These are phyloP conservation scores for Didymella segeticola DNA, from an alignment of 2,329 filamentous ascomycete species.

Conservation along the genomic window DNA sequence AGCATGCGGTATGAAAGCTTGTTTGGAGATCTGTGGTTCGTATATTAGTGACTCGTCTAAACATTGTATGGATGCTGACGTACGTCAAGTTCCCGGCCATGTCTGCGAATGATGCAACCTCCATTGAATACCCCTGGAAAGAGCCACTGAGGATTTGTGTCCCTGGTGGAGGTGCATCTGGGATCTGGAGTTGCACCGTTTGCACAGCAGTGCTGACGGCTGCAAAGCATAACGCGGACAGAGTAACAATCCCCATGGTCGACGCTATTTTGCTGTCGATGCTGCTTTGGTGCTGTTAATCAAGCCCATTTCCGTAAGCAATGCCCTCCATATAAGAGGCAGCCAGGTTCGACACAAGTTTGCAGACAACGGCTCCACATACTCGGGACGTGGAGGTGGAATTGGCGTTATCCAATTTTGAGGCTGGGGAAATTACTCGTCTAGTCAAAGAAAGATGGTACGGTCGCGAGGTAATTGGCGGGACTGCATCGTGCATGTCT, in stretches of 20 bases:
- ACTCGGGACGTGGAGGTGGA: conserved; percentile 8
- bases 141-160: conserved; percentile 17
- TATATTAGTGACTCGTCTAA: background rate
- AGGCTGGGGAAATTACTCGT: background rate
- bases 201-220: background rate
- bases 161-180: conserved; percentile 16
- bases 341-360: background rate
- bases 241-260: background rate
- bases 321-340: background rate
- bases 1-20: conserved; percentile 26
- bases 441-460: background rate
- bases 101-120: conserved; percentile 23
- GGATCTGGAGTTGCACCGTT: conserved; percentile 5
- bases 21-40: conserved; percentile 19
- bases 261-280: background rate
- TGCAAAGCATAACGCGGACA: background rate
- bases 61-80: background rate
- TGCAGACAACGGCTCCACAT: conserved; percentile 2
- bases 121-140: conserved; percentile 26
- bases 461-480: background rate
- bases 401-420: background rate
- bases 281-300: background rate
- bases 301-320: background rate
- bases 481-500: background rate
- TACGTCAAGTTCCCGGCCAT: conserved; percentile 23